Percentiles rank a stretch among this genome's conserved stretches.
These are phyloP conservation scores for Verticillium isaacii DNA, from an alignment of 2,329 filamentous ascomycete species.

Conservation along the genomic window DNA sequence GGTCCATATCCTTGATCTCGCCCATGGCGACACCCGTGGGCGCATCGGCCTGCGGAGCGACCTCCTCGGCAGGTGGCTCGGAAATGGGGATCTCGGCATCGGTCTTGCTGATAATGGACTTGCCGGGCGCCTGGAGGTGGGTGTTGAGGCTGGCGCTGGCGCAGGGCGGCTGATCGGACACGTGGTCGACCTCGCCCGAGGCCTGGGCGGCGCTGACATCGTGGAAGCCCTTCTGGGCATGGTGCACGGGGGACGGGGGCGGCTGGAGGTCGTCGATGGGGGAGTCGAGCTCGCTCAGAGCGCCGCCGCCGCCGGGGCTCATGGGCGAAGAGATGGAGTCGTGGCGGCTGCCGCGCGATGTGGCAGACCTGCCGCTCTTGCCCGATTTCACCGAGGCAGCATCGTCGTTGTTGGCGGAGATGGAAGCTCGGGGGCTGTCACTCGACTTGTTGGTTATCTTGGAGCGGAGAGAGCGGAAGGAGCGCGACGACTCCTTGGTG, in stretches of 20 bases:
- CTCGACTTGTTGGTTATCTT: conserved; percentile 75
- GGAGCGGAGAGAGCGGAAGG: conserved; percentile 77
- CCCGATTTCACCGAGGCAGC: conserved; percentile 69
- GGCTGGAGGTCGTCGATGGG: conserved; percentile 48
- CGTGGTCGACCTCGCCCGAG: conserved; percentile 86
- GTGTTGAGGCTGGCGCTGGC: conserved; percentile 55
- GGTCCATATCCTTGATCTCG: conserved; percentile 85
- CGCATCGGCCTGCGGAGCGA: conserved; percentile 40
- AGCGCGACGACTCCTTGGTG: conserved; percentile 87
- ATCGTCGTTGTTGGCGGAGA: conserved; percentile 64
- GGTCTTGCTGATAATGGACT: conserved; percentile 84
- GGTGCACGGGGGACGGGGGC: conserved; percentile 85
- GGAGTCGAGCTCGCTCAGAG: conserved; percentile 35
- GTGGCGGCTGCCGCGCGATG: conserved; percentile 39
- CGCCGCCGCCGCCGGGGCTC: conserved; percentile 26
- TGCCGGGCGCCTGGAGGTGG: conserved; percentile 66
- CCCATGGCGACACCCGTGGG: conserved; percentile 69
- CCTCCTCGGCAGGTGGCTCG: conserved; percentile 36
- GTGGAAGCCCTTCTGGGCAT: conserved; percentile 70
- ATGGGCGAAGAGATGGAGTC: conserved; percentile 36
- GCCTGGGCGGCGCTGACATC: conserved; percentile 77
- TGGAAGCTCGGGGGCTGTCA: conserved; percentile 61
- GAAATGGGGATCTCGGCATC: conserved; percentile 64
- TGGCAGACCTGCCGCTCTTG: conserved; percentile 51
- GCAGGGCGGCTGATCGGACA: conserved; percentile 83